A percentile compares a stretch with the other conserved stretches of the same genome.
phyloP scores from a whole-genome alignment of 202 grass and related monocot species.

The Carex arenaria region DNA sequence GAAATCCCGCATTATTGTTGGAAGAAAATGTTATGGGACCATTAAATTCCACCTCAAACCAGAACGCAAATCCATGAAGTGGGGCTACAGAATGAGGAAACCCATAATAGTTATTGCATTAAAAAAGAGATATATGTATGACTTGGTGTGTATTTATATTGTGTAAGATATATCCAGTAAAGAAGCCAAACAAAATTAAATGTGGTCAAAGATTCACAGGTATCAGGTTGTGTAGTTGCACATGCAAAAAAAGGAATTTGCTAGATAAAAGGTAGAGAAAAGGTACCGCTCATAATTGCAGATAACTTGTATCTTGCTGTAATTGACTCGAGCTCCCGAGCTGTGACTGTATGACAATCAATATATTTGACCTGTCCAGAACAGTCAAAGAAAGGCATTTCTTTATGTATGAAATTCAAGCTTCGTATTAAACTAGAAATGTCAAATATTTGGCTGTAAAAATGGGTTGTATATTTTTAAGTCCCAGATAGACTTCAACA shows the following conservation, averaged over 20 bases:
- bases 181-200: not conserved
- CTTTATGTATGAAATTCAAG: not conserved
- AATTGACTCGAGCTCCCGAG: constrained; percentile 67
- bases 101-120: constrained; percentile 9
- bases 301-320: constrained; percentile 67
- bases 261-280: constrained; percentile 5
- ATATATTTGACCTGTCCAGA: constrained; percentile 62
- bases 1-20: constrained; percentile 17
- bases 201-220: not conserved
- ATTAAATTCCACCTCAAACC: constrained; percentile 96
- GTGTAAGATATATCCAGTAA: not conserved
- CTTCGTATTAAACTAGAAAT: not conserved
- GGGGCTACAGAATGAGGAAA: constrained; percentile 43
- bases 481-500: not conserved
- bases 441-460: not conserved
- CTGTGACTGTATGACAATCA: constrained; percentile 64
- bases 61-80: constrained; percentile 90
- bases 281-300: constrained; percentile 77
- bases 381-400: constrained; percentile 16
- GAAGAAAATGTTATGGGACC: constrained; percentile 42
- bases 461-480: not conserved
- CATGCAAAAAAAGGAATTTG: not conserved
- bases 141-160: constrained; percentile 5
- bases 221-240: not conserved
- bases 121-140: not conserved